Conservation (phyloP, 345 rosid genomes). For the Turnera subulata region DNA sequence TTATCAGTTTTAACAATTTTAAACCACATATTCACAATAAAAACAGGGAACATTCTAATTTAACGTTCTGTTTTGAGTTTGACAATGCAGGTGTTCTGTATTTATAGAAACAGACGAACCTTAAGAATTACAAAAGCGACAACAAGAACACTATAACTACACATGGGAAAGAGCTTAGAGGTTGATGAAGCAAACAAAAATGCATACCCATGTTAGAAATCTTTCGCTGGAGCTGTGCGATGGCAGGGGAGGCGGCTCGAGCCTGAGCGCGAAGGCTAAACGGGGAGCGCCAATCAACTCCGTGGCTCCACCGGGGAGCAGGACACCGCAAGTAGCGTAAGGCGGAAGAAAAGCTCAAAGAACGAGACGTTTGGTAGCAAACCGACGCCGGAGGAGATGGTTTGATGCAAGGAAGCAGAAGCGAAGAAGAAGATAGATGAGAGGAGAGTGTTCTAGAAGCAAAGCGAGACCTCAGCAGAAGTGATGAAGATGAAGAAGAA, state of each 20-base stretch:
- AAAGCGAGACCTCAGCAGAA: background rate
- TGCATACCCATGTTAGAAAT: constrained; percentile 80
- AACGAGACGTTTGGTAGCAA: constrained; percentile 34
- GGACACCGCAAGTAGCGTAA: constrained; percentile 38
- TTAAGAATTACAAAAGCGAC: too few species aligned
- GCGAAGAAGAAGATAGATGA: constrained; percentile 4
- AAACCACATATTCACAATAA: too few species aligned
- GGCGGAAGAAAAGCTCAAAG: constrained; percentile 47
- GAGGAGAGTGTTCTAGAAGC: constrained; percentile 48
- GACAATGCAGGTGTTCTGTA: too few species aligned
- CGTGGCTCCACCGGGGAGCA: constrained; percentile 78
- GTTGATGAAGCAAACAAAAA: background rate
- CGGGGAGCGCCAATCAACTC: constrained; percentile 60
- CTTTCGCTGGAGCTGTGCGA: constrained; percentile 59
- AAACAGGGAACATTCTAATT: too few species aligned
- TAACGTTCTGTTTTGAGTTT: too few species aligned
- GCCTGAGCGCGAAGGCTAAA: constrained; percentile 59
- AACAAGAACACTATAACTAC: constrained; percentile 3
- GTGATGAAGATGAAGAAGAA: background rate
- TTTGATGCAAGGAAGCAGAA: constrained; percentile 3
- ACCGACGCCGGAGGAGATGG: constrained; percentile 17
- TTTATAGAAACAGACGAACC: too few species aligned
- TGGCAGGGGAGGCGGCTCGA: constrained; percentile 53
- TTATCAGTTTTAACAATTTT: too few species aligned
- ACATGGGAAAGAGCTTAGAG: constrained; percentile 10